phyloP scores from a whole-genome alignment of 225 moss, liverwort and hornwort genomes.

The Rhytidiadelphus loreus region DNA sequence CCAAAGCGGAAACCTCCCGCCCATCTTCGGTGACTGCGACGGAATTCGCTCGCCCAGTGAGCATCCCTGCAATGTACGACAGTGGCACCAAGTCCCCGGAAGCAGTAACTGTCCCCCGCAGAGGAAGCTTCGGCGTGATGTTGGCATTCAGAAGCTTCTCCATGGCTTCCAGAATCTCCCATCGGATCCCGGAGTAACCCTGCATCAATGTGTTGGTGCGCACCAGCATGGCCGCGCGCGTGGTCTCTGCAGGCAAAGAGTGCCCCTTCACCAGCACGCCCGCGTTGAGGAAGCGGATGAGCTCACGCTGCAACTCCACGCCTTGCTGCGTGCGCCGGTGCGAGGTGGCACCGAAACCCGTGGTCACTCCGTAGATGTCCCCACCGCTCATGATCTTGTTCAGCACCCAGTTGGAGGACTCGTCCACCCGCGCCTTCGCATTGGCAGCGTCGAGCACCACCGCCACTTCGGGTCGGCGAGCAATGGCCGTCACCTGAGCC shows the following conservation, averaged over 20 bases:
- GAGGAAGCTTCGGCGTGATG: slow-evolving; percentile 29
- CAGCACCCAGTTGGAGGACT: not conserved
- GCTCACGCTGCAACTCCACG: slow-evolving; percentile 13
- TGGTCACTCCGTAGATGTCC: not conserved
- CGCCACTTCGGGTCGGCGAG: not conserved
- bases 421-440: slow-evolving; percentile 1
- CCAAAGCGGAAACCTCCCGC: not conserved
- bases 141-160: slow-evolving; percentile 36
- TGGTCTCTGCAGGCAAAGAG: not conserved
- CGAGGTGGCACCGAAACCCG: slow-evolving; percentile 3
- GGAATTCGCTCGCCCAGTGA: not conserved
- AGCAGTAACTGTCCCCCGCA: slow-evolving; percentile 29
- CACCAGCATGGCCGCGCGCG: slow-evolving; percentile 16
- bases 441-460: not conserved
- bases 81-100: slow-evolving; percentile 30
- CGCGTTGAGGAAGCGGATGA: slow-evolving; percentile 17
- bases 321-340: slow-evolving; percentile 12
- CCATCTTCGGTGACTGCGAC: not conserved
- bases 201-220: slow-evolving; percentile 31
- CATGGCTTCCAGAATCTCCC: slow-evolving; percentile 24
- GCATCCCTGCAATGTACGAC: not conserved
- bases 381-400: not conserved
- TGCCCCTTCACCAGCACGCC: slow-evolving; percentile 5
- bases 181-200: slow-evolving; percentile 28
- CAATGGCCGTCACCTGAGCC: not conserved